Evolutionary conservation across 106 monocot species (phyloP).

Genomic region (Dactylorhiza incarnata): DNA sequence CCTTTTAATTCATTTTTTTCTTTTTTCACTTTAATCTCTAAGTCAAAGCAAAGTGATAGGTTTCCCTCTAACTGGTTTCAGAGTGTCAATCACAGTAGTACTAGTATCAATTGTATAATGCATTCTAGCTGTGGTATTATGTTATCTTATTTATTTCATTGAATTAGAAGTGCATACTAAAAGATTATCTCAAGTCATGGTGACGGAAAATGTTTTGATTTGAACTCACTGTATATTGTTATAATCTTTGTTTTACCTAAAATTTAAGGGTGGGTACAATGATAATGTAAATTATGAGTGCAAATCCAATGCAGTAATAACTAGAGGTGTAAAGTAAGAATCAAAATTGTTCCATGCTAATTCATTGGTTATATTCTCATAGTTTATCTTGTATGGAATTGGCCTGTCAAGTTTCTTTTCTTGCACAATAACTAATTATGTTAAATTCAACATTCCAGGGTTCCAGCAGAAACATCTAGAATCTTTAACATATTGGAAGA

Average conservation of each 20-base stretch:
- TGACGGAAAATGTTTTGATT: not conserved
- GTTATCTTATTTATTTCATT: no score
- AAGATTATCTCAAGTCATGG: not conserved
- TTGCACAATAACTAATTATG: conserved; percentile 6
- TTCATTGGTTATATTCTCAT: not conserved
- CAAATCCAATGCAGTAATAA: not conserved
- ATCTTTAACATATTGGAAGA: conserved; percentile 54
- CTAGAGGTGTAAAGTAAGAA: no score
- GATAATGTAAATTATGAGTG: not conserved
- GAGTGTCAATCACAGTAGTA: no score
- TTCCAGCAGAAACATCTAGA: conserved; percentile 32
- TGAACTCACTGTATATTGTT: not conserved
- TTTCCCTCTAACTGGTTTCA: no score
- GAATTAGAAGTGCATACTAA: no score
- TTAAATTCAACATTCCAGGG: conserved; percentile 19
- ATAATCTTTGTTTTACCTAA: not conserved
- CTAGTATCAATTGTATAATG: no score
- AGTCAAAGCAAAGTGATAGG: no score
- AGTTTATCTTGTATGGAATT: not conserved
- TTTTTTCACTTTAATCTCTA: no score
- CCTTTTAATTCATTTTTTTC: no score
- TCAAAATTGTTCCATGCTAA: no score
- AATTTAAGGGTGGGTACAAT: not conserved
- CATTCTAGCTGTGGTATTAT: no score
- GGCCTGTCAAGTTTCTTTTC: not conserved